Evolutionary conservation across 2,329 filamentous ascomycete species (phyloP).

Genomic region (Aspergillus thermomutatus): DNA sequence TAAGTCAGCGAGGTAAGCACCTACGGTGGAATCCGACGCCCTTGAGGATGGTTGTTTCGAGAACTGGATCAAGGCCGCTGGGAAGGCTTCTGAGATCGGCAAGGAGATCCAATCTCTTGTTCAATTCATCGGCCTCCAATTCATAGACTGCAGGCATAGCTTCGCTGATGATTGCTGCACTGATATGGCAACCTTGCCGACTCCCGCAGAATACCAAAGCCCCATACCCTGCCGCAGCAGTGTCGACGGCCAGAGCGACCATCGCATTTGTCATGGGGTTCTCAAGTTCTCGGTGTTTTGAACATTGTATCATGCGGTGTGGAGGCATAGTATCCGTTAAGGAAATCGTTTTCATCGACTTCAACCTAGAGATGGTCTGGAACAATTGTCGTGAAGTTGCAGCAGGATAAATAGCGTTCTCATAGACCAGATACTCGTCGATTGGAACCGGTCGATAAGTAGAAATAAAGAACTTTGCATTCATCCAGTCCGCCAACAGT

Average conservation of each 20-base stretch:
- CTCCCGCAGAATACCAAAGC: conserved; percentile 72
- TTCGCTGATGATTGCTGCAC: conserved; percentile 65
- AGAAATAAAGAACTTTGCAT: conserved; percentile 69
- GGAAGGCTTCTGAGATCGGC: conserved; percentile 63
- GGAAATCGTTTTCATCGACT: conserved; percentile 23
- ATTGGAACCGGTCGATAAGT: conserved; percentile 72
- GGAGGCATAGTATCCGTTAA: conserved; percentile 34
- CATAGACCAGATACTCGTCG: conserved; percentile 70
- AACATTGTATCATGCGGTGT: conserved; percentile 51
- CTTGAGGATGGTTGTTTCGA: conserved; percentile 61
- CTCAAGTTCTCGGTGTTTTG: conserved; percentile 58
- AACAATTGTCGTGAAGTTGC: conserved; percentile 57
- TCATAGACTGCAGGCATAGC: conserved; percentile 56
- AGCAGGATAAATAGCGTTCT: conserved; percentile 64
- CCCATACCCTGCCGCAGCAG: conserved; percentile 65
- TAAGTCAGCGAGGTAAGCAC: conserved; percentile 22
- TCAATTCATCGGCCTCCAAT: conserved; percentile 48
- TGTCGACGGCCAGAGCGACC: conserved; percentile 66
- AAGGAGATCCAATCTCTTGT: conserved; percentile 61
- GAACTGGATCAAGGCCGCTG: conserved; percentile 62
- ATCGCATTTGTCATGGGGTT: conserved; percentile 68
- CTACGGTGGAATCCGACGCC: conserved; percentile 73
- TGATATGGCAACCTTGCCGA: conserved; percentile 63
- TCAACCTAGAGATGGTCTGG: conserved; percentile 55
- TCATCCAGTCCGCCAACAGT: conserved; percentile 66